Conservation (phyloP, 2,329 filamentous ascomycete species). For the Cladobotryum protrusum region DNA sequence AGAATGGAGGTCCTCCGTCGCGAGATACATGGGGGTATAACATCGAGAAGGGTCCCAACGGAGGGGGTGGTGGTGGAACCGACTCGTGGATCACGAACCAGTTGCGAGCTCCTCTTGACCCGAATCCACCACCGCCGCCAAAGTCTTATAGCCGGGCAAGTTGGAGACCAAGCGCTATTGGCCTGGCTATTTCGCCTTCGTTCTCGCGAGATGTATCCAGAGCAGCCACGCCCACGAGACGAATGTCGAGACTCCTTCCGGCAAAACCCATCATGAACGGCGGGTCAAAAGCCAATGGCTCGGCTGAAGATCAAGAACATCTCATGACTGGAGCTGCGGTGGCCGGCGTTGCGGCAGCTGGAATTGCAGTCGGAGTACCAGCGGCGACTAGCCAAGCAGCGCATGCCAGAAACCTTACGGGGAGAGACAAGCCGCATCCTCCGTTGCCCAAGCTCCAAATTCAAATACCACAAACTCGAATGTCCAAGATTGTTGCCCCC, state of each 20-base stretch:
- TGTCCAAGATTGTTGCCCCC: slow-evolving; percentile 3
- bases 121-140: slow-evolving; percentile 16
- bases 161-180: slow-evolving; percentile 34
- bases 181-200: slow-evolving; percentile 37
- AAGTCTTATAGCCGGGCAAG: slow-evolving; percentile 23
- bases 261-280: slow-evolving; percentile 38
- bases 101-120: slow-evolving; percentile 16
- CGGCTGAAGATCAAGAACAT: not conserved
- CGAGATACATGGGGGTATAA: slow-evolving; percentile 33
- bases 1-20: not conserved
- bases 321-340: not conserved
- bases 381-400: not conserved
- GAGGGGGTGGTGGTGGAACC: slow-evolving; percentile 7
- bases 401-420: slow-evolving; percentile 5
- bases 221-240: slow-evolving; percentile 22
- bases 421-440: slow-evolving; percentile 14
- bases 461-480: slow-evolving; percentile 13
- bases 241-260: slow-evolving; percentile 39
- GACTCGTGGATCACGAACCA: slow-evolving; percentile 24
- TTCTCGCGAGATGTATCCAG: slow-evolving; percentile 17
- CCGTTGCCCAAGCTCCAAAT: slow-evolving; percentile 25
- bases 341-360: not conserved
- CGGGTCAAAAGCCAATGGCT: not conserved
- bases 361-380: not conserved
- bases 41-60: slow-evolving; percentile 21